phyloP scores from a whole-genome alignment of 345 rosid genomes.

The Eucalyptus regnans region DNA sequence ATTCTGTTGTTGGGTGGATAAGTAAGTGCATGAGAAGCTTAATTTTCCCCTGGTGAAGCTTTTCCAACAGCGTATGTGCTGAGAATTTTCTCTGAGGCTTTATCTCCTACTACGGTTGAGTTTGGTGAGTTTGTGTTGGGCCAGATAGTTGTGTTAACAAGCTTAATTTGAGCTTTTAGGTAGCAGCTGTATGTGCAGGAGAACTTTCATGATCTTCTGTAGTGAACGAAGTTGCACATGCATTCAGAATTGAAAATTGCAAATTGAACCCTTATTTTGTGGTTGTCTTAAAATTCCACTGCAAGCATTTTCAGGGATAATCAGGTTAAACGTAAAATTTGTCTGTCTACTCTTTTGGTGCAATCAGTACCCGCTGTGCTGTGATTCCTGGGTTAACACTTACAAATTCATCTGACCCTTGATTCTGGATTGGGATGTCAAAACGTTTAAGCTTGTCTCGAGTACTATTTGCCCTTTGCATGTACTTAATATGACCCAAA shows the following conservation, averaged over 20 bases:
- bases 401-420: not conserved
- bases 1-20: not conserved
- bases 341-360: not conserved
- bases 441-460: not conserved
- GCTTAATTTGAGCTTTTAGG: not conserved
- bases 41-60: not conserved
- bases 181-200: not conserved
- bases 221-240: not conserved
- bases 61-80: not conserved
- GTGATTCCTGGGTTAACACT: not conserved
- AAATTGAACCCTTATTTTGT: not conserved
- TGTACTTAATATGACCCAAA: not conserved
- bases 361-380: not conserved
- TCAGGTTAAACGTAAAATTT: not conserved
- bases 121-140: not conserved
- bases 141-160: not conserved
- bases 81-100: not conserved
- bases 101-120: not conserved
- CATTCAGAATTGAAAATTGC: not conserved
- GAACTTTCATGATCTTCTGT: not conserved
- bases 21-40: not conserved
- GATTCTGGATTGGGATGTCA: not conserved
- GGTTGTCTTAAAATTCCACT: not conserved
- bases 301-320: not conserved
- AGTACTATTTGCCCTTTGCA: not conserved